Evolutionary conservation across 2,329 filamentous ascomycete genomes (phyloP), one percentile per base, ranked within the genome.

Genomic region (Colletotrichum theobromicola): DNA sequence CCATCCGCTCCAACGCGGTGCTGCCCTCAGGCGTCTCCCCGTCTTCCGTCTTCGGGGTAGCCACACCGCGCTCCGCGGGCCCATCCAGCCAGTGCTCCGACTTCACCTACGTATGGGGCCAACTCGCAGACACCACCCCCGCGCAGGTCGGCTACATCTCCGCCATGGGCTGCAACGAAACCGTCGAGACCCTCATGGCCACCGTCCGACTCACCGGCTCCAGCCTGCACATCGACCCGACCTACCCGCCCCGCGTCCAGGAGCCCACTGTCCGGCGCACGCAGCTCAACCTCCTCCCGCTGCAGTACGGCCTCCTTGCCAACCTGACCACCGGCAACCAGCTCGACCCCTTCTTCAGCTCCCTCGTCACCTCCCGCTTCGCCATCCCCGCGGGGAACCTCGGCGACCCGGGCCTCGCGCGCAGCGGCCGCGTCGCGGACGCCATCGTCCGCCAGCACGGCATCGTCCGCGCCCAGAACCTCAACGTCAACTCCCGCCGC

Each of bases 101-200:
- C 67, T 82, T 81, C 79, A 34, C 84, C 26, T 85, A 82, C 63
- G 78, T 82, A 53, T 85, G 84, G 83, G 83, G 83, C 35, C 78
- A 79, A 46, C 74, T 84, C 2, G 66, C 80, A 24, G 76, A 78
- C 55, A 78, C 75, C 24, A 76, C 77, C 24, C 75, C 78, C 28
- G 75, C 79, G 58, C 76, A 79, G 2, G 80, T 85, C 13, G 77
- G 76, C 42, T 78, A 77, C 46, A 78, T 84, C 18, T 81, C 79
- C 7, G 82, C 81, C 7, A 70, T 85, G 68, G 80, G 81, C 24
- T 86, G 84, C 76, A 86, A 86, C 77, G 84, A 85, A 76, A 80
- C 81, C 3, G 75, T 83, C 4, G 77, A 84, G 76, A 80, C 79
- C 9, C 77, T 83, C 9, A 76, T 79, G 16, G 74, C 78, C 3